Evolutionary conservation across 805 yeast genomes (phyloP), one percentile per base, ranked within the genome.

Genomic region (Candida methanosorbosa): DNA sequence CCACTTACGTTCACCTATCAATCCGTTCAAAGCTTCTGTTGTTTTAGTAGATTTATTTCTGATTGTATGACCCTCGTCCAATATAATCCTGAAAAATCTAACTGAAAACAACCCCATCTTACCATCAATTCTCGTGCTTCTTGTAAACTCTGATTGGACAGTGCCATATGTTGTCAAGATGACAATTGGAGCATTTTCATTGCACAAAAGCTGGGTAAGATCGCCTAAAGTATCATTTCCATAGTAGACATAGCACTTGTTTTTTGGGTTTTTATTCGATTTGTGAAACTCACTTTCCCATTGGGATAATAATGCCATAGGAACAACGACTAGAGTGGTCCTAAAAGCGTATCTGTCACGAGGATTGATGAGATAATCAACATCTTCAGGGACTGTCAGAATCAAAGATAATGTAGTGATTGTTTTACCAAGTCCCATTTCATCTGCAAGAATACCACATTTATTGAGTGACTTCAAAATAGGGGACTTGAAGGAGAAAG

Each of bases 361-460:
- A 24, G 9, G 27, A 5, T 24, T 34, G 23, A 30, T 32, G 26
- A 21, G 22, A n/a, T 47, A 48, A 1, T 44, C 40, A 12, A 51
- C 37, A 47, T 81, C 88, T 30, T 46, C 53, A 0, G 86, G 83
- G 9, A 69, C 77, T 0, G 84, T 68, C 37, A 81, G 74, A 11
- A 88, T 66, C 32, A 90, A 58, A 0, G 96, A 70, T 34, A 86
- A 57, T 0, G 94, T 75, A 1, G 95, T 81, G 18, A 88, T 81
- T 0, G 97, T 88, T 52, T 88, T 88, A 29, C 97, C 97, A 8
- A 88, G 64, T 0, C 97, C 97, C 97, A 88, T 88, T 54, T 88
- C 97, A 60, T 88, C 97, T 0, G 97, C 95, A 13, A 88, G 60
- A 16, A 88, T 82, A 2, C 97, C 97, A 25, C 97, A 97, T 32